Evolutionary conservation across 2,329 filamentous ascomycete genomes (phyloP), one percentile per base, ranked within the genome.

Genomic region (Stachybotrys chartarum): DNA sequence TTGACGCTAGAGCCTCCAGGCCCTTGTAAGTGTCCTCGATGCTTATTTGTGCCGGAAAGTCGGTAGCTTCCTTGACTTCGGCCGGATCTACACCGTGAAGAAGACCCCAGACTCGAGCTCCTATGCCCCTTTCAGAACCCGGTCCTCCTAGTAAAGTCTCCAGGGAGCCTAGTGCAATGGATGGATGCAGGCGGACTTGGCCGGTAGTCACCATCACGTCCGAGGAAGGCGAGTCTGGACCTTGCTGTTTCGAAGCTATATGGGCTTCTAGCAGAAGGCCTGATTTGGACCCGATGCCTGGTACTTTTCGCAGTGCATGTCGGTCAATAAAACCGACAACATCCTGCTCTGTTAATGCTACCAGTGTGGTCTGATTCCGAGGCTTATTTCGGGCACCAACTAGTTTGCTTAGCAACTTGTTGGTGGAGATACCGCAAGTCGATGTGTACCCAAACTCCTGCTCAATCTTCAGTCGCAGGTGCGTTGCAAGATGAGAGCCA

Each of bases 21-120:
- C 85, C 83, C 30, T 83, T 80, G 68, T 96, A 97, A 16, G 91
- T 94, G 71, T 97, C 92, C 67, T 97, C 93, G 59, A 97, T 94
- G 69, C 90, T 94, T 67, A 97, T 95, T 70, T 97, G 92, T 1
- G 84, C 85, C 0, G 93, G 93, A 1, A 95, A 72, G 49, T 85
- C 81, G 61, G 82, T 83, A 2, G 85, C 87, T 59, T 85, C 78
- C 52, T 85, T 84, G 17, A 97, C 91, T 56, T 90, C 85, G 1
- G 81, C 78, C 53, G 84, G 74, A 68, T 97, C 93, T 31, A 91
- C 78, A 6, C 92, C 93, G 67, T 97, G 87, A 2, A 97, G 73
- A 7, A 96, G 75, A 17, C 75, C 78, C 91, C 91, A 97, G 3
- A 91, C 74, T 61, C 84, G 87, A 39, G 75, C 68, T 1, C 91